These are phyloP conservation scores for Vishniacozyma victoriae DNA, from an alignment of 768 basidiomycete species.

Conservation along the genomic window DNA sequence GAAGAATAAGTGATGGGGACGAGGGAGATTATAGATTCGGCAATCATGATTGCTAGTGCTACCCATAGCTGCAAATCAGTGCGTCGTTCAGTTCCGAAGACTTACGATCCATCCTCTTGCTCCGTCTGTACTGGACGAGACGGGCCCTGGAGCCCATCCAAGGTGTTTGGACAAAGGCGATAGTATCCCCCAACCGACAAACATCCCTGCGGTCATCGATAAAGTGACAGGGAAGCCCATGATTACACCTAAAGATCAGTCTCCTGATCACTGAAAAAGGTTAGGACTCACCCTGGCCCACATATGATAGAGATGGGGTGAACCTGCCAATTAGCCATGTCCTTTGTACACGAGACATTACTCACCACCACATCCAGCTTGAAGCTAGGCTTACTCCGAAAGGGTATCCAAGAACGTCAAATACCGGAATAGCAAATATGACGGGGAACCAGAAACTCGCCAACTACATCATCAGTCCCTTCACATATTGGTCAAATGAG, in stretches of 20 bases:
- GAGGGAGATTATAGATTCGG: constrained; percentile 81
- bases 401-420: constrained; percentile 42
- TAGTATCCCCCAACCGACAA: constrained; percentile 93
- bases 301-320: constrained; percentile 82
- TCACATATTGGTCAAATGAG: constrained; percentile 4
- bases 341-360: not conserved
- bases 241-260: constrained; percentile 63
- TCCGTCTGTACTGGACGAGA: constrained; percentile 76
- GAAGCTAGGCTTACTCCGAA: constrained; percentile 77
- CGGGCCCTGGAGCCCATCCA: constrained; percentile 92
- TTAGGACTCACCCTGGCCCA: constrained; percentile 67
- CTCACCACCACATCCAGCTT: constrained; percentile 77
- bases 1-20: constrained; percentile 61
- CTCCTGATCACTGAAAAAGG: constrained; percentile 2
- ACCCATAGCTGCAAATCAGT: constrained; percentile 63
- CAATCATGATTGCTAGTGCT: constrained; percentile 89
- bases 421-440: constrained; percentile 73
- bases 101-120: constrained; percentile 56
- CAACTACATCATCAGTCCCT: constrained; percentile 53
- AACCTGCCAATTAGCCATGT: constrained; percentile 50
- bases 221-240: constrained; percentile 95
- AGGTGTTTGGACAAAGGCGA: constrained; percentile 73
- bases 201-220: constrained; percentile 92
- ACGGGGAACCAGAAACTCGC: constrained; percentile 84
- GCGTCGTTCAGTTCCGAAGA: not conserved